Base-by-base conservation (phyloP, 2,329 filamentous ascomycete species). In the Boeremia exigua region DNA sequence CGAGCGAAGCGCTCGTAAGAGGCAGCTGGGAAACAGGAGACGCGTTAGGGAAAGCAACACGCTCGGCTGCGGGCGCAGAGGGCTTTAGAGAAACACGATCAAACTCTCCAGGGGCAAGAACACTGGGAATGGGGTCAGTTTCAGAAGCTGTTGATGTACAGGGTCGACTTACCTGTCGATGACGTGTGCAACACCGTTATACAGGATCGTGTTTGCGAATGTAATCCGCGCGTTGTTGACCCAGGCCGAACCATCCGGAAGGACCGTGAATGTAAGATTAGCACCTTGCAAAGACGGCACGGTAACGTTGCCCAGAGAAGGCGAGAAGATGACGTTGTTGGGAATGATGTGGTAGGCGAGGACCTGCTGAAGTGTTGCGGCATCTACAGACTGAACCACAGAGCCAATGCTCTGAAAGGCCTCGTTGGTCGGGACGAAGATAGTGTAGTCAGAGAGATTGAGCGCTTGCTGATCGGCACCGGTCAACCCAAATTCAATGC, bases 361-460 rank as follows among this genome's bases (percentile, higher is more conserved):
- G 11, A 68, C 67, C 2, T 62, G 54, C 48, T 61, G 62, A 2
- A 70, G 53, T 4, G 65, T 69, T 4, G 48, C 40, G 10, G 61
- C n/a, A 30, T 68, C 60, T 6, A 59, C 65, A 2, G 57, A 48
- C 17, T 53, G 54, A 2, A 70, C 54, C 14, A 67, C 60, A 3
- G 67, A 69, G 45, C 66, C 67, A 28, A 86, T 80, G 70, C 82
- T 82, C 38, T 87, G 83, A 67, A 96, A 93, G 0, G 91, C 92
- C 42, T 81, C 78, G 72, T 96, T 85, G 1, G 84, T 86, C 0
- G 92, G 92, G 1, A 90, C 88, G 63, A 96, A 95, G 48, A 94
- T 77, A 0, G 92, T 96, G 67, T 88, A 85, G 74, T 93, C 92
- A 15, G 83, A 68, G 12, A 68, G 60, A 40, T 70, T 70, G 29